Percentiles rank a stretch among this genome's conserved stretches.
Conservation (phyloP, 768 basidiomycete genomes). For the Roridomyces roridus region DNA sequence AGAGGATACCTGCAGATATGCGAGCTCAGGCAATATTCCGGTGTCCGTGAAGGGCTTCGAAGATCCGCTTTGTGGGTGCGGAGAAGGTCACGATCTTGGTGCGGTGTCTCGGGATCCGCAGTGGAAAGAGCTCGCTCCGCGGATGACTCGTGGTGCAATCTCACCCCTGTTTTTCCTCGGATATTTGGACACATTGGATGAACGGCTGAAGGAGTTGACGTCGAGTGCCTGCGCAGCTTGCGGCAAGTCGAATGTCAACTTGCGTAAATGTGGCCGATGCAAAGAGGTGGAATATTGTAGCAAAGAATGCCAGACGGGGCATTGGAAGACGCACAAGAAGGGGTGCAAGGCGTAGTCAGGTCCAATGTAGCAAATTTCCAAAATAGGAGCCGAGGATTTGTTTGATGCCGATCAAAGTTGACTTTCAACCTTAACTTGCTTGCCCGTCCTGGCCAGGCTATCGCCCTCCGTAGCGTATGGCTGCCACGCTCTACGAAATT, state of each 20-base stretch:
- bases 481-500: slow-evolving; percentile 25
- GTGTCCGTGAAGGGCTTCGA: slow-evolving; percentile 34
- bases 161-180: slow-evolving; percentile 50
- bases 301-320: slow-evolving; percentile 38
- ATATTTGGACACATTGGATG: slow-evolving; percentile 45
- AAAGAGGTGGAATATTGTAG: slow-evolving; percentile 42
- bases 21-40: slow-evolving; percentile 29
- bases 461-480: neutral
- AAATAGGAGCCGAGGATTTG: too few species aligned
- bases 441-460: slow-evolving; percentile 14
- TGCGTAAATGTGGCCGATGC: slow-evolving; percentile 34
- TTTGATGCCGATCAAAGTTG: neutral
- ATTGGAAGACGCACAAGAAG: slow-evolving; percentile 43
- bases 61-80: slow-evolving; percentile 47
- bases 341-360: slow-evolving; percentile 4
- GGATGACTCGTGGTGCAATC: slow-evolving; percentile 45
- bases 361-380: neutral
- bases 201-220: slow-evolving; percentile 4
- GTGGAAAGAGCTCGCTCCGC: slow-evolving; percentile 39
- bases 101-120: slow-evolving; percentile 27
- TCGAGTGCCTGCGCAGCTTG: slow-evolving; percentile 34
- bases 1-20: slow-evolving; percentile 43
- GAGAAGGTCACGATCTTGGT: slow-evolving; percentile 42
- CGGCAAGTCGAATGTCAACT: slow-evolving; percentile 21
- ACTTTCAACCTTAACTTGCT: neutral